These are phyloP conservation scores for Candida glucosophila DNA, from an alignment of 1,139 yeast species.

Conservation along the genomic window DNA sequence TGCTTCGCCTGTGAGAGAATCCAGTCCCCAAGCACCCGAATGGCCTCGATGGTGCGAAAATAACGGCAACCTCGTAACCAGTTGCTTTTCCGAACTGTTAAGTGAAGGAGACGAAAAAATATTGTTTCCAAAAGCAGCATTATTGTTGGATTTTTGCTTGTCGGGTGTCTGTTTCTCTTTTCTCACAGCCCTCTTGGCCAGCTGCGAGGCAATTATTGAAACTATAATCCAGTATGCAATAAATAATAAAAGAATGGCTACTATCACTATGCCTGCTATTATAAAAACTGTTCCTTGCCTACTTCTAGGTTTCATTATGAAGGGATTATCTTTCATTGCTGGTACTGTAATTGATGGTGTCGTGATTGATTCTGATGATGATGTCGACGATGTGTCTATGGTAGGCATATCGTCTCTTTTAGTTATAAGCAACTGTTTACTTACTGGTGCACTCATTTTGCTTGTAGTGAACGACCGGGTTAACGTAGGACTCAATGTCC, in stretches of 20 bases:
- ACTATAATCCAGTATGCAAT: slow-evolving; percentile 29
- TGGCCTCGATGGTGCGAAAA: slow-evolving; percentile 17
- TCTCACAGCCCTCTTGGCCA: slow-evolving; percentile 28
- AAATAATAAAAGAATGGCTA: slow-evolving; percentile 41
- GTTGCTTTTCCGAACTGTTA: slow-evolving; percentile 14
- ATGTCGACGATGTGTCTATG: slow-evolving; percentile 5
- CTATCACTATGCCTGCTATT: slow-evolving; percentile 65
- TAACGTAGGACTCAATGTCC: background rate
- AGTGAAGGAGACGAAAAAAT: slow-evolving; percentile 14
- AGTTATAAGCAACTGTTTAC: too few relatives aligned
- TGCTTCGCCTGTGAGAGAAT: slow-evolving; percentile 26
- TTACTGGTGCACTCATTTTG: too few relatives aligned
- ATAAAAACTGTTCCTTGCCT: slow-evolving; percentile 77
- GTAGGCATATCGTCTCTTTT: slow-evolving; percentile 4
- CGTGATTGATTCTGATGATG: slow-evolving; percentile 17
- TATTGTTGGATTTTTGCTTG: slow-evolving; percentile 28
- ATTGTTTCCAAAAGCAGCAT: slow-evolving; percentile 24
- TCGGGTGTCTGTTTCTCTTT: slow-evolving; percentile 28
- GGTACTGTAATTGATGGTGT: slow-evolving; percentile 65
- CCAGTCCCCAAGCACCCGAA: slow-evolving; percentile 10
- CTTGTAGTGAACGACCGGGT: too few relatives aligned
- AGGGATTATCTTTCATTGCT: slow-evolving; percentile 50
- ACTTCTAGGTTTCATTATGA: slow-evolving; percentile 37
- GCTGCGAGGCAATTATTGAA: slow-evolving; percentile 28
- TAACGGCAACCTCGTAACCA: slow-evolving; percentile 30